These are phyloP conservation scores for Fusarium succisae DNA, from an alignment of 2,329 filamentous ascomycete species.

Conservation along the genomic window DNA sequence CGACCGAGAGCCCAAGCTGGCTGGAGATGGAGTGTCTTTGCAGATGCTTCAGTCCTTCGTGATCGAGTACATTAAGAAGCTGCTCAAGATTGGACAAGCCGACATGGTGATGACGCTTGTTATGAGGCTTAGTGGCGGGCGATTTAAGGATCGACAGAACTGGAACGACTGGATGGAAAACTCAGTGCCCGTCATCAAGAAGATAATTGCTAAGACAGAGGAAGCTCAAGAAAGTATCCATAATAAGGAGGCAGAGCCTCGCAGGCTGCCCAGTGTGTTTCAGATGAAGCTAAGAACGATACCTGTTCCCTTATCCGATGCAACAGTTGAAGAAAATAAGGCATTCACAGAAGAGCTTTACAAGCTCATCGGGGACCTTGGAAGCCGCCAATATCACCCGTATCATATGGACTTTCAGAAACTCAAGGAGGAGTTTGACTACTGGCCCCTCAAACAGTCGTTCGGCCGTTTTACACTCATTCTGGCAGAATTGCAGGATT, in stretches of 20 bases:
- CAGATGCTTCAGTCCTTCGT: slow-evolving; percentile 18
- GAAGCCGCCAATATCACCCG: slow-evolving; percentile 8
- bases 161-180: slow-evolving; percentile 35
- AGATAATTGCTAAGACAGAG: slow-evolving; percentile 28
- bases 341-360: slow-evolving; percentile 20
- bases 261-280: slow-evolving; percentile 26
- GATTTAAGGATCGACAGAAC: not conserved
- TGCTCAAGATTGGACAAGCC: not conserved
- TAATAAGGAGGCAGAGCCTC: not conserved
- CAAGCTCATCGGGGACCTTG: slow-evolving; percentile 19
- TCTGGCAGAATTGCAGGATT: not conserved
- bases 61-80: not conserved
- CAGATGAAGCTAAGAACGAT: slow-evolving; percentile 20
- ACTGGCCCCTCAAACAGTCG: not conserved
- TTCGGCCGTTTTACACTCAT: slow-evolving; percentile 21
- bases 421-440: slow-evolving; percentile 18
- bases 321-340: not conserved
- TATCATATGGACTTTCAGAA: slow-evolving; percentile 39
- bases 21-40: not conserved
- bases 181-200: slow-evolving; percentile 32
- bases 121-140: not conserved
- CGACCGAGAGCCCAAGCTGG: slow-evolving; percentile 1
- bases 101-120: not conserved
- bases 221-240: not conserved
- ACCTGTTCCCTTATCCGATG: slow-evolving; percentile 13